Conservation (phyloP, 176 grass and related monocot genomes). For the Carex cristatella region DNA sequence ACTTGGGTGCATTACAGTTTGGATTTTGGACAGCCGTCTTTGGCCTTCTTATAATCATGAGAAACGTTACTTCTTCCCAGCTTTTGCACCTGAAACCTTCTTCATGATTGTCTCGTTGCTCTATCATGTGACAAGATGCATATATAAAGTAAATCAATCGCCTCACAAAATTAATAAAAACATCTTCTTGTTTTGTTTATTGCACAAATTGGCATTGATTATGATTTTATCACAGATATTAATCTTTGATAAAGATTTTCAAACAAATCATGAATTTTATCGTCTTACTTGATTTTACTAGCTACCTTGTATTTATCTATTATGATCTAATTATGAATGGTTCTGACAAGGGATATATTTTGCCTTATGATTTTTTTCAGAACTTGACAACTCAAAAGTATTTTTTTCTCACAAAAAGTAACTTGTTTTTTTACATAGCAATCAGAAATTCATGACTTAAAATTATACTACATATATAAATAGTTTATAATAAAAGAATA, state of each 20-base stretch:
- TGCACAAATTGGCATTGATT: background rate
- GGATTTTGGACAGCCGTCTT: conserved; percentile 27
- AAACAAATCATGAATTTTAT: background rate
- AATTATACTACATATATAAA: too few relatives aligned
- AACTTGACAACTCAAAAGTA: too few relatives aligned
- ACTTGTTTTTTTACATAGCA: too few relatives aligned
- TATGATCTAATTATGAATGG: background rate
- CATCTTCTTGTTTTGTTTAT: background rate
- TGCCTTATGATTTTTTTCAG: too few relatives aligned
- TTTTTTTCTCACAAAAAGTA: too few relatives aligned
- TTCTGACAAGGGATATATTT: too few relatives aligned
- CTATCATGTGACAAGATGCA: conserved; percentile 3
- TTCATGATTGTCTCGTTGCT: conserved; percentile 15
- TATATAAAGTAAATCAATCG: background rate
- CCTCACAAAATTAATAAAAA: background rate
- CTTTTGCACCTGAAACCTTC: conserved; percentile 21
- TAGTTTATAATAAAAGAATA: too few relatives aligned
- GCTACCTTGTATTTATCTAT: background rate
- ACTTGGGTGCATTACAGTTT: conserved; percentile 28
- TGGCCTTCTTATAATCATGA: conserved; percentile 23
- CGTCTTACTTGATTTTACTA: background rate
- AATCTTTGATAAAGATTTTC: background rate
- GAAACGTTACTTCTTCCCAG: conserved; percentile 19
- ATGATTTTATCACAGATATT: background rate
- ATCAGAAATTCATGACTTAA: too few relatives aligned